phyloP scores from a whole-genome alignment of 345 rosid genomes.

The Pelargonium nanum region DNA sequence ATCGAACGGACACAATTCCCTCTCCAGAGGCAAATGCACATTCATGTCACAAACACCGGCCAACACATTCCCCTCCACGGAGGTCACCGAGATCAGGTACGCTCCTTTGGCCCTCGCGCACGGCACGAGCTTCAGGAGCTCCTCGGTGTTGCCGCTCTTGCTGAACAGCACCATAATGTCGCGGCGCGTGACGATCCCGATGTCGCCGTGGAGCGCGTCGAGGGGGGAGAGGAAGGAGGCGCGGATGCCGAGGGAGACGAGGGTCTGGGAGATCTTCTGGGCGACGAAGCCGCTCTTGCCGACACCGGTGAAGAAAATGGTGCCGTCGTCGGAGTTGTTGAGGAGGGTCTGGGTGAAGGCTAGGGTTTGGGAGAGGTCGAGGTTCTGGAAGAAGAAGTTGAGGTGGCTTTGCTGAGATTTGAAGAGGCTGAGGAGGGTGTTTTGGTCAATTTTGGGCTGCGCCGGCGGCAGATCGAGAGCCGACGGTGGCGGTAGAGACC shows the following conservation, averaged over 20 bases:
- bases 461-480: constrained; percentile 15
- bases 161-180: constrained; percentile 72
- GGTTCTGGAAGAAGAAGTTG: constrained; percentile 80
- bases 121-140: constrained; percentile 79
- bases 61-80: constrained; percentile 60
- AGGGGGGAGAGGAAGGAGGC: constrained; percentile 74
- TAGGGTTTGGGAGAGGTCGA: constrained; percentile 58
- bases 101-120: constrained; percentile 77
- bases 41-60: constrained; percentile 60
- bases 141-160: constrained; percentile 83
- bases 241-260: constrained; percentile 65
- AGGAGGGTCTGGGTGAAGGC: constrained; percentile 68
- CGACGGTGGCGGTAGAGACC: constrained; percentile 26
- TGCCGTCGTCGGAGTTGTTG: constrained; percentile 29
- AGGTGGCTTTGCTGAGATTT: constrained; percentile 83
- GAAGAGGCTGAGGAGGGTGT: constrained; percentile 65
- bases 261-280: constrained; percentile 82
- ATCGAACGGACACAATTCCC: constrained; percentile 89
- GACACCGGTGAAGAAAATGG: constrained; percentile 85
- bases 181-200: constrained; percentile 44
- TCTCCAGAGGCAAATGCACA: constrained; percentile 73
- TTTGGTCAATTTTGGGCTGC: constrained; percentile 27
- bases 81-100: constrained; percentile 64
- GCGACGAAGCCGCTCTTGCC: constrained; percentile 96
- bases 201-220: constrained; percentile 93